A percentile compares a stretch with the other conserved stretches of the same genome.
Evolutionary conservation across 164 flowering plant genomes (phyloP).

Genomic region (Paratinospora sagittata): DNA sequence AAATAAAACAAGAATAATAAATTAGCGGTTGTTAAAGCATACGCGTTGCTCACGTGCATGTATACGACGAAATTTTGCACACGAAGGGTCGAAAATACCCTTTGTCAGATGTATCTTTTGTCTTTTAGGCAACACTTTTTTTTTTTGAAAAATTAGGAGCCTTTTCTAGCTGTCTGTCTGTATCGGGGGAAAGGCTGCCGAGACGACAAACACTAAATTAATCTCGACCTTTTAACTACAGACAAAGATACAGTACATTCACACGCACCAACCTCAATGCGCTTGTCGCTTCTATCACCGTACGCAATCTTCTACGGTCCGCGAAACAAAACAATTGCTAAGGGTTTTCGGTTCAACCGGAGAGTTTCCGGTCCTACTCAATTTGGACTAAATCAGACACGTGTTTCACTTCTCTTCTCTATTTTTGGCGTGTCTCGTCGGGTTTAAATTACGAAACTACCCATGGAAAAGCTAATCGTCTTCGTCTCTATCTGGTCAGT

Average conservation of each 20-base stretch:
- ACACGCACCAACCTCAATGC: not conserved
- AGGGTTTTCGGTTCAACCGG: too few species aligned
- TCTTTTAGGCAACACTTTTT: not conserved
- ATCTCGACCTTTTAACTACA: not conserved
- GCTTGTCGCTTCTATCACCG: not conserved
- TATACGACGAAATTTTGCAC: not conserved
- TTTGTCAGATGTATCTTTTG: slow-evolving; percentile 2
- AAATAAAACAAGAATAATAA: too few species aligned
- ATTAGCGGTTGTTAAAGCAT: not conserved
- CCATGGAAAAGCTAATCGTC: not conserved
- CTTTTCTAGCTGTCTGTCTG: slow-evolving; percentile 8
- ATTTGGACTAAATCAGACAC: not conserved
- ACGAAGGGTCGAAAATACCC: slow-evolving; percentile 1
- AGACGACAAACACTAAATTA: not conserved
- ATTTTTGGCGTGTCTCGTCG: not conserved
- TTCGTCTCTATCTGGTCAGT: not conserved
- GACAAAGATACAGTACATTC: not conserved
- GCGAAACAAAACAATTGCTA: too few species aligned
- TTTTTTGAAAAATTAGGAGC: not conserved
- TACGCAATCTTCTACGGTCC: not conserved
- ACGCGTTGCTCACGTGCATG: not conserved
- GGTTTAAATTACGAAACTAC: not conserved
- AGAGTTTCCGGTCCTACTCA: too few species aligned
- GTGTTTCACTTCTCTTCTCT: not conserved
- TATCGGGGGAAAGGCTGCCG: slow-evolving; percentile 5